Percentiles rank a stretch among this genome's conserved stretches.
These are phyloP conservation scores for Diophrys sp. DNA, from an alignment of 73 alveolate species.

Conservation along the genomic window DNA sequence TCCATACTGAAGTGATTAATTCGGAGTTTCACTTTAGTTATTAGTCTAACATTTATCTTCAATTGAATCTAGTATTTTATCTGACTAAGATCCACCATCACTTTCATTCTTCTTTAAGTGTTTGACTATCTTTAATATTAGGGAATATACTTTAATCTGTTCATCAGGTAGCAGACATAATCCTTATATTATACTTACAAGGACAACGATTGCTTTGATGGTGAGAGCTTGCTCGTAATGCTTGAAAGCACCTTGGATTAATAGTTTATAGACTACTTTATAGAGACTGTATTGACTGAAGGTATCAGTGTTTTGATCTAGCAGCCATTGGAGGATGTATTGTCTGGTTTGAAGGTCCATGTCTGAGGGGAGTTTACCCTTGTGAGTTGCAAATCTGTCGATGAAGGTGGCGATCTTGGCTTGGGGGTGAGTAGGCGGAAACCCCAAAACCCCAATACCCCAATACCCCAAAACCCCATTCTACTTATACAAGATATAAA, in stretches of 20 bases:
- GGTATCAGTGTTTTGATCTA: background rate
- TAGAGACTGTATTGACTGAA: background rate
- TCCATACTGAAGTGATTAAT: too few relatives aligned
- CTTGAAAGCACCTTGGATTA: background rate
- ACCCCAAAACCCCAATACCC: too few relatives aligned
- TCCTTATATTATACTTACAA: too few relatives aligned
- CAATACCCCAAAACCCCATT: too few relatives aligned
- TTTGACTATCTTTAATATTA: background rate
- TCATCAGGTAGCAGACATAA: background rate
- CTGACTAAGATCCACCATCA: too few relatives aligned
- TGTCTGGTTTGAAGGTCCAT: background rate
- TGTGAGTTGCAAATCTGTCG: background rate
- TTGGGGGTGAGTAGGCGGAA: too few relatives aligned
- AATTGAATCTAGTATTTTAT: too few relatives aligned
- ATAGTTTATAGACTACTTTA: background rate
- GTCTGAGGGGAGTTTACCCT: background rate
- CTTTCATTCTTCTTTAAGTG: background rate
- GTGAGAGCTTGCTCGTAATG: background rate
- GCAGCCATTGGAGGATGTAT: background rate
- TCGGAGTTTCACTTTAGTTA: too few relatives aligned
- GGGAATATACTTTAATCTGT: background rate
- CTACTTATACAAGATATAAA: too few relatives aligned
- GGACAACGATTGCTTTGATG: background rate
- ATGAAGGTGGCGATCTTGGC: background rate
- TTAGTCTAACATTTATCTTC: too few relatives aligned